These are phyloP conservation scores for Parietaria judaica DNA, from an alignment of 306 rosid genomes.

Conservation along the genomic window DNA sequence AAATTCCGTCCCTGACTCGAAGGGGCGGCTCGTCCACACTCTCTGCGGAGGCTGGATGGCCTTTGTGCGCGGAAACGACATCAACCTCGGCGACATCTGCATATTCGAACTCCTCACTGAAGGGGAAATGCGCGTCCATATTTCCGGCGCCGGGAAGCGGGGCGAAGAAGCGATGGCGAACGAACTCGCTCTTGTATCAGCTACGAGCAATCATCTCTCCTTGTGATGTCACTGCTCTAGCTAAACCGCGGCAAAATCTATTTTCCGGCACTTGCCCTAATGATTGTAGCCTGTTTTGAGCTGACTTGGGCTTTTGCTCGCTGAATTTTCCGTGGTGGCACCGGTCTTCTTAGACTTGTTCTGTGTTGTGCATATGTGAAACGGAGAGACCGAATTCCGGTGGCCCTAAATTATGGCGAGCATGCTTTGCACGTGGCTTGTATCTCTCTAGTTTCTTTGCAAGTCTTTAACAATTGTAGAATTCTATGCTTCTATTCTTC, in stretches of 20 bases:
- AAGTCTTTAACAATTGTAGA: not conserved
- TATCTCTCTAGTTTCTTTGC: not conserved
- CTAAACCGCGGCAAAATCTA: not conserved
- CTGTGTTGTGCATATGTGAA: constrained; percentile 8
- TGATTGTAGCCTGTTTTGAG: not conserved
- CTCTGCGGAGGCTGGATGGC: constrained; percentile 98
- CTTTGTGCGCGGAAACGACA: constrained; percentile 75
- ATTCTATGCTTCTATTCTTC: not conserved
- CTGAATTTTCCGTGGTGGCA: constrained; percentile 1
- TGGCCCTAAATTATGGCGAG: constrained; percentile 1
- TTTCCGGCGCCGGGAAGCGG: constrained; percentile 56
- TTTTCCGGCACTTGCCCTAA: not conserved
- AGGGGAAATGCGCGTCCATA: constrained; percentile 62
- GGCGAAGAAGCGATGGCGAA: constrained; percentile 24
- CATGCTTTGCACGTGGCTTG: not conserved
- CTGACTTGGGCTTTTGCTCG: constrained; percentile 4
- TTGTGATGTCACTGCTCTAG: constrained; percentile 14
- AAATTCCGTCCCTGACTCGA: constrained; percentile 81
- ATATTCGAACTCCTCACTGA: constrained; percentile 68
- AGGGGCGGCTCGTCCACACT: constrained; percentile 69
- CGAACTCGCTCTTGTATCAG: constrained; percentile 35
- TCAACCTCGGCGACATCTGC: constrained; percentile 74
- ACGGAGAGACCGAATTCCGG: constrained; percentile 4
- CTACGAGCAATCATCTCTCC: constrained; percentile 31
- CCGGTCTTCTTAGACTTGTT: constrained; percentile 3